These are phyloP conservation scores for Pouteria campechiana DNA, from an alignment of 179 eudicot genomes.

Conservation along the genomic window DNA sequence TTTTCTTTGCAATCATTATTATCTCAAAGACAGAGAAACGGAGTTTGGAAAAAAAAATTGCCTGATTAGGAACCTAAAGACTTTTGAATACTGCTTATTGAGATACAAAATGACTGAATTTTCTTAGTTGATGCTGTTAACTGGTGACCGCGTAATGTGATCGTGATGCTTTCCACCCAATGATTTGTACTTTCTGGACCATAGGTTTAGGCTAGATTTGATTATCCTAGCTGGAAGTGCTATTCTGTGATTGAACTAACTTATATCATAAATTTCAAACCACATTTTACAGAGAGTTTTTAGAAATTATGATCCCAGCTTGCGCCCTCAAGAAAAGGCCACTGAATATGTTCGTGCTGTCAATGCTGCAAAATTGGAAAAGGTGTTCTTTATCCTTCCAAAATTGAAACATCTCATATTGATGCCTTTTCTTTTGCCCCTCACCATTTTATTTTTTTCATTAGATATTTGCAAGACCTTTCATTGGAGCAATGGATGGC, in stretches of 20 bases:
- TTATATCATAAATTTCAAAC: neutral
- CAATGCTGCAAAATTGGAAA: slow-evolving; percentile 82
- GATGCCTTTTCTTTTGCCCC: neutral
- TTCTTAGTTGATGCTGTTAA: too few relatives aligned
- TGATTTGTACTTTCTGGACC: too few relatives aligned
- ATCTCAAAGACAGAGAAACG: too few relatives aligned
- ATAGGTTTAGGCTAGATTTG: too few relatives aligned
- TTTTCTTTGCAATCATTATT: too few relatives aligned
- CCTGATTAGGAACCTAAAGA: too few relatives aligned
- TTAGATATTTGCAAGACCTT: slow-evolving; percentile 85
- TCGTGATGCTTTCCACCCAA: too few relatives aligned
- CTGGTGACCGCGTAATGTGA: too few relatives aligned
- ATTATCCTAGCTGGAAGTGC: too few relatives aligned
- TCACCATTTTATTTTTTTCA: neutral
- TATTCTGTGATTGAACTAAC: neutral
- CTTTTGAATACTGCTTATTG: too few relatives aligned
- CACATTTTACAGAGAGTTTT: slow-evolving; percentile 60
- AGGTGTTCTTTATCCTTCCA: slow-evolving; percentile 24
- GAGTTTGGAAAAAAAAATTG: too few relatives aligned
- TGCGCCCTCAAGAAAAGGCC: slow-evolving; percentile 84
- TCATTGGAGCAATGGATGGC: slow-evolving; percentile 89
- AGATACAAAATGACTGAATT: too few relatives aligned
- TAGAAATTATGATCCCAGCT: slow-evolving; percentile 70
- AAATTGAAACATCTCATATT: neutral
- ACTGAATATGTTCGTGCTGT: slow-evolving; percentile 82